Base-by-base conservation (phyloP, 805 yeast genomes). In the Saccharomycopsis fermentans region DNA sequence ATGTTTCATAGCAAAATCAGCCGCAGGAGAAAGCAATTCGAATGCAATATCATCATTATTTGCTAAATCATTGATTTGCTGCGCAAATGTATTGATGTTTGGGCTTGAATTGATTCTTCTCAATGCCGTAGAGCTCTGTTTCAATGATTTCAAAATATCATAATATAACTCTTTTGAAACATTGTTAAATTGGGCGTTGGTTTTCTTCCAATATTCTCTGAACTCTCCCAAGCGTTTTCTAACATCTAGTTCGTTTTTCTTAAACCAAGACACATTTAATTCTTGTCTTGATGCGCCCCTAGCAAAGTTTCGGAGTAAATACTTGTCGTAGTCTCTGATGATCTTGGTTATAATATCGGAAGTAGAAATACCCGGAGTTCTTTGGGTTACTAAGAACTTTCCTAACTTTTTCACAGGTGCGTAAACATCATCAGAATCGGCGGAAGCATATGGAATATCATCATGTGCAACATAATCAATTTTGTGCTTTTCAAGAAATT, bases 401-500 rank as follows among this genome's bases (percentile, higher is more conserved):
- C 99, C 99, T 68, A 77, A 77, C 68, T 87, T 86, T 70, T 94
- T 94, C 68, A 94, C 87, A 24, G 97, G 96, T 70, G 82, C 83
- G 74, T 94, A 94, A 57, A 94, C 90, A 70, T 94, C 99, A 69
- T 88, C 97, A 40, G 83, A 78, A 61, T 85, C 96, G n/a, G 82
- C 83, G 26, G 92, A 83, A 0, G 88, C 96, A 69, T 94, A 94
- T 0, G 99, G 99, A 62, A 90, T 75, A 71, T 94, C 98, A 73
- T 94, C 99, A 71, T 94, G 99, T 1, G 99, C 99, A 61, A 92
- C 97, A 67, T 90, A 94, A 71, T 94, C 99, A 64, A 94, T 90
- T 57, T 83, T 75, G 72, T 94, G 96, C 65, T 86, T 72, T 54
- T 75, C 75, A 64, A 94, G 72, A 66, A 94, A 94, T 52, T 86